phyloP scores from a whole-genome alignment of 495 filamentous ascomycete genomes.

The Opeltia flavorubescens region DNA sequence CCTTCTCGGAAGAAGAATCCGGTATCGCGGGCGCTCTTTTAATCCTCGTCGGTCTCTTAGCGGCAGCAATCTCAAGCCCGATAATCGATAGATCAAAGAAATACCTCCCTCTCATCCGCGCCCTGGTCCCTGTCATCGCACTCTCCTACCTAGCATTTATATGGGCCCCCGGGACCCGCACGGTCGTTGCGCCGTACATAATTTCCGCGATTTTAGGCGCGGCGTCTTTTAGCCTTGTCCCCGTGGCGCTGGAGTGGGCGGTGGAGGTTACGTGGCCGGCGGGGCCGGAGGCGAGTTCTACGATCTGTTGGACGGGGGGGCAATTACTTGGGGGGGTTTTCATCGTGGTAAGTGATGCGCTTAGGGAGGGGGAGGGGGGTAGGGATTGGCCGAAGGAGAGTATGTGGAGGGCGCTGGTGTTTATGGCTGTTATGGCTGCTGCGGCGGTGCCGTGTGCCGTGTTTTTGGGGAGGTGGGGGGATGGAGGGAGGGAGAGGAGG shows the following conservation, averaged over 20 bases:
- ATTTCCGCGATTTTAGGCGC: conserved; percentile 65
- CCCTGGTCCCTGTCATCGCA: conserved; percentile 63
- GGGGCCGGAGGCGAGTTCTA: conserved; percentile 72
- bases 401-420: conserved; percentile 64
- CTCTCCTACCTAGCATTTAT: conserved; percentile 61
- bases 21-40: conserved; percentile 76
- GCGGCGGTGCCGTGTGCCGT: conserved; percentile 54
- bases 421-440: conserved; percentile 55
- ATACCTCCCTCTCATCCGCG: conserved; percentile 59
- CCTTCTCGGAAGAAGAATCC: conserved; percentile 64
- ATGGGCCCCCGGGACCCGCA: conserved; percentile 62
- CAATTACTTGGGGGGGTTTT: conserved; percentile 71
- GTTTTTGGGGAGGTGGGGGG: conserved; percentile 46
- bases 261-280: conserved; percentile 79
- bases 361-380: conserved; percentile 40
- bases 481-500: conserved; percentile 38
- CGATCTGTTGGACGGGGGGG: conserved; percentile 62
- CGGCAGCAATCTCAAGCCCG: conserved; percentile 60
- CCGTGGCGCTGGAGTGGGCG: conserved; percentile 73
- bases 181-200: conserved; percentile 55
- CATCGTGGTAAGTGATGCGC: conserved; percentile 64
- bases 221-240: conserved; percentile 63
- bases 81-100: conserved; percentile 74
- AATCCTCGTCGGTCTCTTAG: conserved; percentile 77
- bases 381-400: conserved; percentile 43